Percentiles rank a stretch among this genome's conserved stretches.
Evolutionary conservation across 164 flowering plant species (phyloP).

Genomic region (Tetrastigma voinierianum): DNA sequence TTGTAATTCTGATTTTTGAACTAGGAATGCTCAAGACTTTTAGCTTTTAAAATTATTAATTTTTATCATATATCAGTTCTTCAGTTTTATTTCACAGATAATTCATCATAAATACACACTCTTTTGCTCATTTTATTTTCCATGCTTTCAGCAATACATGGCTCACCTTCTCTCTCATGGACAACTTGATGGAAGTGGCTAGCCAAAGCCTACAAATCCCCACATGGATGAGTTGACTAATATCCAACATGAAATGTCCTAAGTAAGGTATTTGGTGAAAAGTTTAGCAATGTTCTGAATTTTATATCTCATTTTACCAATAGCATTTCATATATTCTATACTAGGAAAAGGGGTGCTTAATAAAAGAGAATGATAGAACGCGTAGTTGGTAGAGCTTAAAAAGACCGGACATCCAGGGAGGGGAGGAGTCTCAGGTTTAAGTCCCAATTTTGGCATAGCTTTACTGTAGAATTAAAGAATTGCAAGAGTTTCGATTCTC

Average conservation of each 20-base stretch:
- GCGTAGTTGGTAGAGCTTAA: too few relatives aligned
- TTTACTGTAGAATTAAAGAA: too few relatives aligned
- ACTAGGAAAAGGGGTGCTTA: too few relatives aligned
- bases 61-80: background rate
- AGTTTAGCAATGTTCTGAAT: too few relatives aligned
- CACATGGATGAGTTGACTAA: background rate
- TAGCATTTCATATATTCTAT: too few relatives aligned
- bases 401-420: too few relatives aligned
- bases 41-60: background rate
- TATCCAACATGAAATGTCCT: background rate
- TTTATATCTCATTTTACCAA: too few relatives aligned
- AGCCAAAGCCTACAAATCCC: background rate
- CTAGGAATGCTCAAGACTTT: background rate
- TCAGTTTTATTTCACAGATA: background rate
- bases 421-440: too few relatives aligned
- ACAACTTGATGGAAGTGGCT: conserved; percentile 70
- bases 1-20: too few relatives aligned
- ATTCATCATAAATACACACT: background rate
- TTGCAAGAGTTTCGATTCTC: too few relatives aligned
- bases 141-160: conserved; percentile 60
- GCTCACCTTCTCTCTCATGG: conserved; percentile 80
- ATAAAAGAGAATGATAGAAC: too few relatives aligned
- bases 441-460: too few relatives aligned
- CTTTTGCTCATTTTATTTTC: background rate
- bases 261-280: background rate